Conservation (phyloP, 306 rosid species). For the Prinsepia uniflora region DNA sequence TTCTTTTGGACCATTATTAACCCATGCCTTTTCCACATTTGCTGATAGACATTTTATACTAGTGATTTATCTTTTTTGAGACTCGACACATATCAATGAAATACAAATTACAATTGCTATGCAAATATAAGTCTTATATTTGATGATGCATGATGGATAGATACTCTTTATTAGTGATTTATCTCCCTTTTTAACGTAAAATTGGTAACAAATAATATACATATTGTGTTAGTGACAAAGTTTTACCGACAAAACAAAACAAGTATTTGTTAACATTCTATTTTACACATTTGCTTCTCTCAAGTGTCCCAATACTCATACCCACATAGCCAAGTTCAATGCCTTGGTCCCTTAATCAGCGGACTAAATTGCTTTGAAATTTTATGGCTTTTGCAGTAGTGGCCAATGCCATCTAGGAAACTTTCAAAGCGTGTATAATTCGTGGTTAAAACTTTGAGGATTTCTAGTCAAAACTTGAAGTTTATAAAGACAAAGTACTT, state of each 20-base stretch:
- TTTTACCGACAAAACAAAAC: background rate
- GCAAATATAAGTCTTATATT: too few species aligned
- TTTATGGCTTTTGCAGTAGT: background rate
- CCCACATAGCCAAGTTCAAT: background rate
- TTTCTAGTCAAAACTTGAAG: slow-evolving; percentile 2
- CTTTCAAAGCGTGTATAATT: background rate
- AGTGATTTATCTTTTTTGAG: background rate
- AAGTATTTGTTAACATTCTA: background rate
- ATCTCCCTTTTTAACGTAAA: too few species aligned
- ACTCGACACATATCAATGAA: background rate
- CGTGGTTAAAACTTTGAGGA: background rate
- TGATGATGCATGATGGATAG: too few species aligned
- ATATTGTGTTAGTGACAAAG: too few species aligned
- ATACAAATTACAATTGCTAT: background rate
- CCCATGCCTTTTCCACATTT: background rate
- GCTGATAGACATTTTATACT: background rate
- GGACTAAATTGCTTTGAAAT: background rate
- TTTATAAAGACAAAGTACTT: slow-evolving; percentile 5
- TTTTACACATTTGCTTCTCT: background rate
- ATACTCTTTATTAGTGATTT: too few species aligned
- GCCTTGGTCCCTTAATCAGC: background rate
- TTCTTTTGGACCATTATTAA: background rate
- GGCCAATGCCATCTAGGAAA: background rate
- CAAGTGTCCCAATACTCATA: background rate
- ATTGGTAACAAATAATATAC: background rate